phyloP scores from a whole-genome alignment of 805 yeast genomes.

The Candida broadrunensis region DNA sequence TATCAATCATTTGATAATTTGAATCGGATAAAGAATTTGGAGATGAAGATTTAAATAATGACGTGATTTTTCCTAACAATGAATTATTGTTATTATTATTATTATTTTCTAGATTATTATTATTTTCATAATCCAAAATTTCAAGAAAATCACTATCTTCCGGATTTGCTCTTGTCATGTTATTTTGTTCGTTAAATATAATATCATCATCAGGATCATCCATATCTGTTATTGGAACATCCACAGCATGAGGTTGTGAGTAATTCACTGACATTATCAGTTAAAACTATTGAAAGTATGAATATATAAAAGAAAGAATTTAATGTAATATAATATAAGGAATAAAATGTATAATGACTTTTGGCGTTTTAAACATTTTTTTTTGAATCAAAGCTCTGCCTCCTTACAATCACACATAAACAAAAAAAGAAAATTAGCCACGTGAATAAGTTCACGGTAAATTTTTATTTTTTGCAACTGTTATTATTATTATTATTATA shows the following conservation, averaged over 20 bases:
- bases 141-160: constrained; percentile 12
- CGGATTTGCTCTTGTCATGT: neutral
- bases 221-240: constrained; percentile 54
- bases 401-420: too few species aligned
- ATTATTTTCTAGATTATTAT: neutral
- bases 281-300: too few species aligned
- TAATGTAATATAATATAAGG: too few species aligned
- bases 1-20: constrained; percentile 6
- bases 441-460: too few species aligned
- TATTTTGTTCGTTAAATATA: constrained; percentile 16
- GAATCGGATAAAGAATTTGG: neutral
- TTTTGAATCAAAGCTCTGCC: too few species aligned
- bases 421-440: too few species aligned
- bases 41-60: neutral
- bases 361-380: too few species aligned
- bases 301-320: too few species aligned
- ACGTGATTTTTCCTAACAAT: constrained; percentile 4
- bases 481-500: too few species aligned
- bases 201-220: constrained; percentile 43
- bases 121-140: constrained; percentile 20
- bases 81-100: neutral
- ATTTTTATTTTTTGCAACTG: too few species aligned
- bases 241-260: constrained; percentile 37
- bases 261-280: constrained; percentile 17
- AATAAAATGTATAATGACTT: too few species aligned